A percentile compares a stretch with the other conserved stretches of the same genome.
These are phyloP conservation scores for Citrullus amarus DNA, from an alignment of 306 rosid species.

Conservation along the genomic window DNA sequence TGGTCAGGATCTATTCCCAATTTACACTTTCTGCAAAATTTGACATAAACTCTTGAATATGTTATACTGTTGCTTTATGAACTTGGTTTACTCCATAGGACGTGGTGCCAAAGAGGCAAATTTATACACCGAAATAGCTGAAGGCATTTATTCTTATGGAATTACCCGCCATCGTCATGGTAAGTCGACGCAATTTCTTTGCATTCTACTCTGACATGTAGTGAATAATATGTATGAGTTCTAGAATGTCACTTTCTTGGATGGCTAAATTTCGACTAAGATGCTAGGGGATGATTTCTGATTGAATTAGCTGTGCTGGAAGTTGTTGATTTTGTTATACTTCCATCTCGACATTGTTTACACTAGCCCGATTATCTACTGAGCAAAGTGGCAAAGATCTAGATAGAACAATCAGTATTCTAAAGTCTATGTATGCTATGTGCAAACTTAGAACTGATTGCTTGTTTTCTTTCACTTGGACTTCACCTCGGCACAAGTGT, in stretches of 20 bases:
- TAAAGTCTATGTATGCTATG: neutral
- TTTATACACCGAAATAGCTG: slow-evolving; percentile 75
- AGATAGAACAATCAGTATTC: neutral
- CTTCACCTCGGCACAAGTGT: neutral
- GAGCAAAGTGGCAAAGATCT: neutral
- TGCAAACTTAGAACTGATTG: neutral
- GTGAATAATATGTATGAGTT: neutral
- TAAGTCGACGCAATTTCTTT: slow-evolving; percentile 9
- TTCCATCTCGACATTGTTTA: neutral
- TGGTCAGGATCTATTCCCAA: slow-evolving; percentile 40
- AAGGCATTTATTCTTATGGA: slow-evolving; percentile 81
- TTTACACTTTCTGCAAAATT: slow-evolving; percentile 1
- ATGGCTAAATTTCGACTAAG: neutral
- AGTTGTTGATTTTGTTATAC: neutral
- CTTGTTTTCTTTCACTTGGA: neutral
- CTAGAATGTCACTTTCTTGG: neutral
- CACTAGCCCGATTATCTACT: no score
- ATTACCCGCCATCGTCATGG: slow-evolving; percentile 93
- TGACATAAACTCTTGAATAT: neutral
- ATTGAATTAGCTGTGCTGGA: neutral
- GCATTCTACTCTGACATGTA: neutral
- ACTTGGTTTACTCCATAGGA: slow-evolving; percentile 44
- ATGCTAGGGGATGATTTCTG: neutral
- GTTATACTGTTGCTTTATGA: neutral
- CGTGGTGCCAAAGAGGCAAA: slow-evolving; percentile 75